phyloP scores from a whole-genome alignment of 306 rosid species.

The Arachis stenosperma region DNA sequence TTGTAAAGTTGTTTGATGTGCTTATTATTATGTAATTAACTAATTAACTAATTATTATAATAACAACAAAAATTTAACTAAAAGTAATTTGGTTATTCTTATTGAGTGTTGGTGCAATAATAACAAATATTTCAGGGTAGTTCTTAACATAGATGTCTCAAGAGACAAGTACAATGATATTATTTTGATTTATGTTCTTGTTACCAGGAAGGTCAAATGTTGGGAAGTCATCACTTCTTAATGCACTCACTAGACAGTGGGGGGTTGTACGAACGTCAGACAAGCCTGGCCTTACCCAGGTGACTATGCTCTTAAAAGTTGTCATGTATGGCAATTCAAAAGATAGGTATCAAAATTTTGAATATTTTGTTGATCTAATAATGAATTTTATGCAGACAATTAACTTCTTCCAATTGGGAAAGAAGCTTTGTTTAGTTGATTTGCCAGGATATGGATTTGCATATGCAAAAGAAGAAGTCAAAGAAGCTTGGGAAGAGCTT shows the following conservation, averaged over 20 bases:
- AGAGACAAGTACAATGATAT: slow-evolving; percentile 27
- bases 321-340: slow-evolving; percentile 9
- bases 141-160: neutral
- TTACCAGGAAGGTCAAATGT: slow-evolving; percentile 91
- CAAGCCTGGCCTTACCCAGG: slow-evolving; percentile 98
- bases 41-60: neutral
- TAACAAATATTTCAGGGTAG: neutral
- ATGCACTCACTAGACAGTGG: slow-evolving; percentile 95
- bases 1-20: neutral
- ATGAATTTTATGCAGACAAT: slow-evolving; percentile 66
- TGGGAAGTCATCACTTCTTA: slow-evolving; percentile 94
- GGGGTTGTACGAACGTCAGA: slow-evolving; percentile 91
- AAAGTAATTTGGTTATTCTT: neutral
- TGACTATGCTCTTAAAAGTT: slow-evolving; percentile 31
- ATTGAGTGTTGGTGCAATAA: neutral
- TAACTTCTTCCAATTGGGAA: slow-evolving; percentile 79
- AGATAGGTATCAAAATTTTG: slow-evolving; percentile 12
- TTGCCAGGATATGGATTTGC: slow-evolving; percentile 99
- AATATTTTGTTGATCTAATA: slow-evolving; percentile 24
- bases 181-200: slow-evolving; percentile 34
- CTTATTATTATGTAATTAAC: neutral
- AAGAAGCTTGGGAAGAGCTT: slow-evolving; percentile 97
- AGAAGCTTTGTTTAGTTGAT: slow-evolving; percentile 83
- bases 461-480: slow-evolving; percentile 93
- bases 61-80: neutral